Evolutionary conservation across 805 yeast genomes (phyloP).

Genomic region (Pichia thaimueangensis): DNA sequence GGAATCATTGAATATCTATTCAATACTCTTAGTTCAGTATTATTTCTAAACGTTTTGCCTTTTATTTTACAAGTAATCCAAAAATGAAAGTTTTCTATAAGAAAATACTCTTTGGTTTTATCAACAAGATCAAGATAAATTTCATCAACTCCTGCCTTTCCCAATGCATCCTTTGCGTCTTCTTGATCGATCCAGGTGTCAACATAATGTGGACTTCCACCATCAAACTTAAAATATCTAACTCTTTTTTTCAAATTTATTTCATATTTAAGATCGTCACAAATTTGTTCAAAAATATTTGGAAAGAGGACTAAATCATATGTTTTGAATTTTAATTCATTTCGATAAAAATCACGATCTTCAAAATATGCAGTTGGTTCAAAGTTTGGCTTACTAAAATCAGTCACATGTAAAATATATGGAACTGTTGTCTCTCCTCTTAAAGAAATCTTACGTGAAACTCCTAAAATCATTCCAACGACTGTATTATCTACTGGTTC

Average conservation of each 20-base stretch:
- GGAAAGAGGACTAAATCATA: constrained; percentile 6
- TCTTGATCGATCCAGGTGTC: too few relatives aligned
- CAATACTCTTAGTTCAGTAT: not conserved
- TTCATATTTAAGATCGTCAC: not conserved
- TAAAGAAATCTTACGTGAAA: constrained; percentile 12
- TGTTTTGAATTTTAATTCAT: not conserved
- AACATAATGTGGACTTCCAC: not conserved
- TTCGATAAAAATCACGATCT: not conserved
- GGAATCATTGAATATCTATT: not conserved
- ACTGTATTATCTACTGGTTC: constrained; percentile 6
- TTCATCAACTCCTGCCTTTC: too few relatives aligned
- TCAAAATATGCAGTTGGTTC: not conserved
- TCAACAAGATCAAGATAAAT: too few relatives aligned
- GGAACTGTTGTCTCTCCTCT: constrained; percentile 10
- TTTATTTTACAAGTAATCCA: not conserved
- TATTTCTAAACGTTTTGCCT: not conserved
- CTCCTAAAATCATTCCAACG: constrained; percentile 19
- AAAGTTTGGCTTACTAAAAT: constrained; percentile 14
- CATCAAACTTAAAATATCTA: not conserved
- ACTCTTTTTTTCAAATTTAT: constrained; percentile 1
- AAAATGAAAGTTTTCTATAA: not conserved
- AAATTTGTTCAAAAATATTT: not conserved
- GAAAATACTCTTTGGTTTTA: not conserved
- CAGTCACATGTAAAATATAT: constrained; percentile 19
- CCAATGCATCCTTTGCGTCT: not conserved